A percentile compares a stretch with the other conserved stretches of the same genome.
Conservation (phyloP, 768 basidiomycete species). For the Clavulina sp. region DNA sequence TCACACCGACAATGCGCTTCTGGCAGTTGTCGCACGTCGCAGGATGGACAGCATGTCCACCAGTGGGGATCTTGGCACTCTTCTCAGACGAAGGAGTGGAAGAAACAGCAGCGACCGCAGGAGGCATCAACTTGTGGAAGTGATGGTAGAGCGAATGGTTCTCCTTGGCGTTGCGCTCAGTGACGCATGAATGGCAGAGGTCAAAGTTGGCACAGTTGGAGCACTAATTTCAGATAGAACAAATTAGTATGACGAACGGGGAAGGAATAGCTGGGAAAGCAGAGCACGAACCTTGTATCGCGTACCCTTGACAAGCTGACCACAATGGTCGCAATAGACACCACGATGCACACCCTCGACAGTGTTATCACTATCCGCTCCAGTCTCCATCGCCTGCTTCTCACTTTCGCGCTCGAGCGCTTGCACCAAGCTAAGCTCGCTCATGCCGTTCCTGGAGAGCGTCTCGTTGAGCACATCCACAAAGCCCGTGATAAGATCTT, state of each 20-base stretch:
- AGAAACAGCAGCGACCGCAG: background rate
- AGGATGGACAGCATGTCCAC: conserved; percentile 26
- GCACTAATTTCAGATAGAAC: conserved; percentile 1
- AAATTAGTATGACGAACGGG: background rate
- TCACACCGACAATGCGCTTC: conserved; percentile 37
- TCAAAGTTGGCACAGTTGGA: conserved; percentile 9
- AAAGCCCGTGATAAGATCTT: background rate
- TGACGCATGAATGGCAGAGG: conserved; percentile 9
- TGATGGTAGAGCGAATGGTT: conserved; percentile 3
- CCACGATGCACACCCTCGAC: conserved; percentile 7
- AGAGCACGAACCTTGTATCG: conserved; percentile 17
- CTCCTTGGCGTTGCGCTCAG: conserved; percentile 4
- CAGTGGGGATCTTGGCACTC: conserved; percentile 13
- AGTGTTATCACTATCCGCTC: background rate
- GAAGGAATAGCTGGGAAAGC: conserved; percentile 11
- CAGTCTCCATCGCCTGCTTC: background rate
- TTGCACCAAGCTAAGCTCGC: background rate
- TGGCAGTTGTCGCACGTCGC: conserved; percentile 44
- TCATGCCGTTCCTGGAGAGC: background rate
- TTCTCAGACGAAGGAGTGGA: conserved; percentile 2
- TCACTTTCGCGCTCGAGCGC: background rate
- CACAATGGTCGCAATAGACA: conserved; percentile 18
- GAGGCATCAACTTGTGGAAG: conserved; percentile 2
- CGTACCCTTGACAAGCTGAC: conserved; percentile 14
- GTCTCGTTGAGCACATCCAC: background rate